Percentiles rank a stretch among this genome's conserved stretches.
These are phyloP conservation scores for Alnus rubra DNA, from an alignment of 306 rosid genomes.

Conservation along the genomic window DNA sequence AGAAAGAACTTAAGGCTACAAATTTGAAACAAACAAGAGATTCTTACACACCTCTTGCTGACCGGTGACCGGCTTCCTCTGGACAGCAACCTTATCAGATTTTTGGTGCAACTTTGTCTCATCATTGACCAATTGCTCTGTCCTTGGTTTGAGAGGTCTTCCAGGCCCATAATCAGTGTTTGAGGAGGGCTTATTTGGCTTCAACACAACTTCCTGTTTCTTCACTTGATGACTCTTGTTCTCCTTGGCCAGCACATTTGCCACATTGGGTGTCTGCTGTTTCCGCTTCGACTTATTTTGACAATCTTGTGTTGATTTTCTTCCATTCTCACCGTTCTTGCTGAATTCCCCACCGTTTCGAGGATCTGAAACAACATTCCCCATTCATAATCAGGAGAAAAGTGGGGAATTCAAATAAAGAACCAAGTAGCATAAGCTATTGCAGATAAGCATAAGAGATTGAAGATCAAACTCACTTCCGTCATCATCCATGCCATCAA, in stretches of 20 bases:
- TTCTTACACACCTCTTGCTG: conserved; percentile 59
- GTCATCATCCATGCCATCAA: conserved; percentile 94
- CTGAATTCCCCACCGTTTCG: conserved; percentile 50
- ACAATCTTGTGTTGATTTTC: conserved; percentile 48
- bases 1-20: conserved; percentile 25
- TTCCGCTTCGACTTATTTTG: conserved; percentile 46
- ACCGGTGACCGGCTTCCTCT: conserved; percentile 44
- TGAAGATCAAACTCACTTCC: conserved; percentile 81
- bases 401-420: conserved; percentile 38
- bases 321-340: conserved; percentile 52
- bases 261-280: conserved; percentile 36
- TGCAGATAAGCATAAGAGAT: conserved; percentile 39
- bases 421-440: conserved; percentile 37
- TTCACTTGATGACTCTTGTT: conserved; percentile 42
- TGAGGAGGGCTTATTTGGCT: conserved; percentile 49
- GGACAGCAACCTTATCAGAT: conserved; percentile 36
- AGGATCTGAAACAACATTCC: conserved; percentile 77
- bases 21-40: conserved; percentile 1
- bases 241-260: conserved; percentile 41
- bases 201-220: conserved; percentile 53
- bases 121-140: conserved; percentile 39
- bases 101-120: conserved; percentile 48
- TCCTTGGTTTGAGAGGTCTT: conserved; percentile 50
- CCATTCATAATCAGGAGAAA: conserved; percentile 36
- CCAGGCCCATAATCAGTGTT: conserved; percentile 49